phyloP scores from a whole-genome alignment of 176 grass and related monocot species.

The Musa troglodytarum region DNA sequence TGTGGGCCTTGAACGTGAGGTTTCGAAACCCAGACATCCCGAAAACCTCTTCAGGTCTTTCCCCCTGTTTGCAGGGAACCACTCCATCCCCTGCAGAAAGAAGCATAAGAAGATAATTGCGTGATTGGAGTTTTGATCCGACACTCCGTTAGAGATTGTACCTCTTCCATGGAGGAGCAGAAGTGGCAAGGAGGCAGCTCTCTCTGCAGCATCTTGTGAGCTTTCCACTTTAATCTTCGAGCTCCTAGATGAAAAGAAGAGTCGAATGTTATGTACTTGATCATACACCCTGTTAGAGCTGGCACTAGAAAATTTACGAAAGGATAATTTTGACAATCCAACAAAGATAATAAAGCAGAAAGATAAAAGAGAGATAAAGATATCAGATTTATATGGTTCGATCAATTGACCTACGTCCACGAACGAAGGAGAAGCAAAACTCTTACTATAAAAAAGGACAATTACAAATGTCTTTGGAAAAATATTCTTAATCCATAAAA shows the following conservation, averaged over 20 bases:
- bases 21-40: slow-evolving; percentile 51
- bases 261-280: too few species aligned
- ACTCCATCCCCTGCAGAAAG: slow-evolving; percentile 67
- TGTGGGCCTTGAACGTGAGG: slow-evolving; percentile 59
- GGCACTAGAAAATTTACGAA: too few species aligned
- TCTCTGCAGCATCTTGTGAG: slow-evolving; percentile 50
- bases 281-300: too few species aligned
- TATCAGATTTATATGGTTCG: too few species aligned
- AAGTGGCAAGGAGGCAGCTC: slow-evolving; percentile 57
- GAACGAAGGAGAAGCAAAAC: too few species aligned
- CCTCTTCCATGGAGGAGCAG: slow-evolving; percentile 83
- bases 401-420: too few species aligned
- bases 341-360: too few species aligned
- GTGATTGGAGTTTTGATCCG: background rate
- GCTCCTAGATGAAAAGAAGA: slow-evolving; percentile 29
- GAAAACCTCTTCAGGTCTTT: slow-evolving; percentile 57
- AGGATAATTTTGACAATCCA: too few species aligned
- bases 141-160: background rate
- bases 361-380: too few species aligned
- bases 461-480: too few species aligned
- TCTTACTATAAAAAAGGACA: too few species aligned
- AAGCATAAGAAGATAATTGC: background rate
- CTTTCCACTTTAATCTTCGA: slow-evolving; percentile 75
- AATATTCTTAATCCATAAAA: too few species aligned
- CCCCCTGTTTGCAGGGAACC: slow-evolving; percentile 60